phyloP scores from a whole-genome alignment of 257 asterid species.

The Mentha longifolia region DNA sequence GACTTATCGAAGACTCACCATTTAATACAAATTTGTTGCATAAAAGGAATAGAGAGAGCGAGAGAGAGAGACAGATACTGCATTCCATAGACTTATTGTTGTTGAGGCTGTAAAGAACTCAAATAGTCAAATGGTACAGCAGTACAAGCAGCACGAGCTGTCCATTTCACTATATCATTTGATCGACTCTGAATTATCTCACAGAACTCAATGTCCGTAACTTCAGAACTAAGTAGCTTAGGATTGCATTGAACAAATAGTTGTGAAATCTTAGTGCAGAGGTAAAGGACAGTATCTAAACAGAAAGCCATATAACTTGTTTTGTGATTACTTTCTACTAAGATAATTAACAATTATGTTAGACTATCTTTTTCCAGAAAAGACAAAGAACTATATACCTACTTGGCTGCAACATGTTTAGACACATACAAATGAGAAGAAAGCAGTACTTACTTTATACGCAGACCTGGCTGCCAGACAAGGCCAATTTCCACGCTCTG shows the following conservation, averaged over 20 bases:
- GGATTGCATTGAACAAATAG: background rate
- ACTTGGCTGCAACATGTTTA: constrained; percentile 17
- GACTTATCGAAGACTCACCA: background rate
- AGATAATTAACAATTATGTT: constrained; percentile 16
- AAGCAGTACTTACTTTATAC: constrained; percentile 51
- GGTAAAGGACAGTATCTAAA: background rate
- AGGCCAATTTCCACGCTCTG: constrained; percentile 84
- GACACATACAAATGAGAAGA: constrained; percentile 13
- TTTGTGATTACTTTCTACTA: too few species aligned
- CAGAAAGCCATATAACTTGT: background rate
- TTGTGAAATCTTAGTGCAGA: background rate
- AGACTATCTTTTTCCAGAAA: constrained; percentile 5
- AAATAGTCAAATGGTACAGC: background rate
- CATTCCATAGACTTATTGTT: background rate
- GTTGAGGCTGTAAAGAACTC: background rate
- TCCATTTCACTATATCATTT: too few species aligned
- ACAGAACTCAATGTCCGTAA: too few species aligned
- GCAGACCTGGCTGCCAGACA: constrained; percentile 81
- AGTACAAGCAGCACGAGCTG: background rate
- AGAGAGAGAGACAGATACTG: background rate
- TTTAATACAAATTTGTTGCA: background rate
- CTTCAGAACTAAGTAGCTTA: background rate
- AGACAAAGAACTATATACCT: background rate
- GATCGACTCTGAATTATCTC: too few species aligned
- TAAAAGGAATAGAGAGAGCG: background rate